phyloP scores from a whole-genome alignment of 495 filamentous ascomycete species.

The Apiosordaria backusii region DNA sequence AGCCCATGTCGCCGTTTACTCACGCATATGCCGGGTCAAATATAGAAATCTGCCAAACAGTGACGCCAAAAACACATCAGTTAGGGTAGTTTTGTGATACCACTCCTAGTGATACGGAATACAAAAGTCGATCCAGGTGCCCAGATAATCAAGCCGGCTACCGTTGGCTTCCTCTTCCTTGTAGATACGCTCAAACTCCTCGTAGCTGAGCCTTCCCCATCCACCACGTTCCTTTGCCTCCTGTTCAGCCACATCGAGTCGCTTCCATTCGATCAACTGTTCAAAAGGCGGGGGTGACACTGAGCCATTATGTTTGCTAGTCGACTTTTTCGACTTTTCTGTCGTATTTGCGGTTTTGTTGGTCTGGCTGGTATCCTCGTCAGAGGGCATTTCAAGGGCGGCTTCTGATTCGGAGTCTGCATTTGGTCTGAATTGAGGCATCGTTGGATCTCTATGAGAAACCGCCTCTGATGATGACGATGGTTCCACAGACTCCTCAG shows the following conservation, averaged over 20 bases:
- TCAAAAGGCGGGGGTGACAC: constrained; percentile 24
- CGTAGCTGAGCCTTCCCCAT: constrained; percentile 65
- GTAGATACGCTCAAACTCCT: constrained; percentile 72
- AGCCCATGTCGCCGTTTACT: not conserved
- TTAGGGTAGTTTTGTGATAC: not conserved
- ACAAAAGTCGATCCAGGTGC: constrained; percentile 80
- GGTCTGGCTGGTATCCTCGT: not conserved
- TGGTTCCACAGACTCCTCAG: not conserved
- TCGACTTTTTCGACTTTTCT: not conserved
- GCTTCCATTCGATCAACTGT: constrained; percentile 48
- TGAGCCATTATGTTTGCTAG: not conserved
- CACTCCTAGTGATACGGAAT: constrained; percentile 43
- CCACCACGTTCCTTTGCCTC: constrained; percentile 67
- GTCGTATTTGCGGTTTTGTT: not conserved
- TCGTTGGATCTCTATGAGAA: constrained; percentile 57
- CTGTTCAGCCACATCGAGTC: constrained; percentile 58
- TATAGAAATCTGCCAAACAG: not conserved
- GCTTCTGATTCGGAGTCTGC: constrained; percentile 18
- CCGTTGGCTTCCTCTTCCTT: constrained; percentile 53
- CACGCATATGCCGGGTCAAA: not conserved
- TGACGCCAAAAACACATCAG: not conserved
- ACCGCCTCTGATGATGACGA: constrained; percentile 10
- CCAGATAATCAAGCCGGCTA: constrained; percentile 66
- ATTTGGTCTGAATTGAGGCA: constrained; percentile 60
- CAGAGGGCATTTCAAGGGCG: constrained; percentile 4